Conservation (phyloP, 2,329 filamentous ascomycete species). For the Arthroderma sp. region DNA sequence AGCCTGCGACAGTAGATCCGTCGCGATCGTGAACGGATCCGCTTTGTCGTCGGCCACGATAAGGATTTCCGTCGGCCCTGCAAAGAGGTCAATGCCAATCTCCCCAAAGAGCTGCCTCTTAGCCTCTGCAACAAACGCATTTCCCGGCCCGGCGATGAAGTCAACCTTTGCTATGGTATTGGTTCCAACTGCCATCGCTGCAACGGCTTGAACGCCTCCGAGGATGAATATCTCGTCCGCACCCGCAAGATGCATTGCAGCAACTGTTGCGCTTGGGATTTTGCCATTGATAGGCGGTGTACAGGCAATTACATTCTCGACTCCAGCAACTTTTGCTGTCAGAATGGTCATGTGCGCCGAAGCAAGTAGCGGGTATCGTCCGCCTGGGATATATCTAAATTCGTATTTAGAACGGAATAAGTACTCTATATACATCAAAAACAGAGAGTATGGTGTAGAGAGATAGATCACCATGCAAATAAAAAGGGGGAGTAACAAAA, state of each 20-base stretch:
- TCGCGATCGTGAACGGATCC: conserved; percentile 34
- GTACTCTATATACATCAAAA: no score
- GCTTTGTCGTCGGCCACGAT: conserved; percentile 38
- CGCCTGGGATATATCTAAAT: conserved; percentile 36
- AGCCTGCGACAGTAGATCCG: conserved; percentile 37
- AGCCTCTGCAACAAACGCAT: conserved; percentile 42
- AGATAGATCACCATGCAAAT: no score
- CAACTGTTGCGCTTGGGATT: conserved; percentile 37
- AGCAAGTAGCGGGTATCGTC: conserved; percentile 41
- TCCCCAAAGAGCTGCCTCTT: conserved; percentile 42
- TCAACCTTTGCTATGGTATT: conserved; percentile 37
- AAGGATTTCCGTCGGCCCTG: conserved; percentile 41
- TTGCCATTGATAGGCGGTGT: conserved; percentile 40
- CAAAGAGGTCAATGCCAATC: conserved; percentile 42
- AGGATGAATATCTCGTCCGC: conserved; percentile 40
- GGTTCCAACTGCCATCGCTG: conserved; percentile 41
- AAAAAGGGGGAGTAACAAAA: no score
- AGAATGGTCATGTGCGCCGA: conserved; percentile 45
- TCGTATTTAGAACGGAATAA: neutral
- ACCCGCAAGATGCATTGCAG: conserved; percentile 38
- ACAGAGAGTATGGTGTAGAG: no score
- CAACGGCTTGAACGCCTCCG: conserved; percentile 41
- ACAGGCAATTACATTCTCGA: conserved; percentile 37
- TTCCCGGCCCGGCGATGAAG: conserved; percentile 42
- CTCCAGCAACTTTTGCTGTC: conserved; percentile 42